These are phyloP conservation scores for Clarireedia monteithiana DNA, from an alignment of 2,329 filamentous ascomycete species.

Conservation along the genomic window DNA sequence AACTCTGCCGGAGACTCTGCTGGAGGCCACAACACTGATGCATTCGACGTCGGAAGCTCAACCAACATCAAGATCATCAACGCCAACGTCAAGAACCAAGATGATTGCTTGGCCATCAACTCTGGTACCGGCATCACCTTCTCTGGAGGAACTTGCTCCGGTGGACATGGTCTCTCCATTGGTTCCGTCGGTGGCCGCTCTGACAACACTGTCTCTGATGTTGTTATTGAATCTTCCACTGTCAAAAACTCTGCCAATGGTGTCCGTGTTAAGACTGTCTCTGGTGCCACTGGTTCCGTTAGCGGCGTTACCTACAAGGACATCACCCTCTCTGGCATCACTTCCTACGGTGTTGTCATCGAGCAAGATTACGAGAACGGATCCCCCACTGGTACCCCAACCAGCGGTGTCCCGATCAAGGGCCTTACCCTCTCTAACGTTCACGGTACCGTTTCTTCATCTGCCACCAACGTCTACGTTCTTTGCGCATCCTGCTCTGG, in stretches of 20 bases:
- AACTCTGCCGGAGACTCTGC: constrained; percentile 42
- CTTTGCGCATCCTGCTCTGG: constrained; percentile 44
- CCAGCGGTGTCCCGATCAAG: constrained; percentile 43
- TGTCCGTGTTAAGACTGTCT: constrained; percentile 32
- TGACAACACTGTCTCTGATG: constrained; percentile 45
- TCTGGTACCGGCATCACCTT: constrained; percentile 36
- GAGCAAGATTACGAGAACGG: constrained; percentile 44
- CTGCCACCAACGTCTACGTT: constrained; percentile 41
- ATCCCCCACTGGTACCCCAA: constrained; percentile 21
- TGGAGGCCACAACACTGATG: constrained; percentile 45
- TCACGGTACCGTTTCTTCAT: constrained; percentile 33
- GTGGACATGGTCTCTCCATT: constrained; percentile 44
- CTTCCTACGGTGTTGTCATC: constrained; percentile 40
- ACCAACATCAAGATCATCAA: constrained; percentile 41
- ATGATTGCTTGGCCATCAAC: constrained; percentile 53
- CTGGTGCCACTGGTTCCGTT: constrained; percentile 33
- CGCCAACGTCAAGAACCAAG: constrained; percentile 48
- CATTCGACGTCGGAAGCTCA: constrained; percentile 41
- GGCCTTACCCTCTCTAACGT: constrained; percentile 38
- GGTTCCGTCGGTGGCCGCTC: constrained; percentile 49
- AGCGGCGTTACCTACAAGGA: constrained; percentile 44
- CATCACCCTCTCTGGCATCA: constrained; percentile 43
- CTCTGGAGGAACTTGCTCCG: constrained; percentile 23
- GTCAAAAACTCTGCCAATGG: constrained; percentile 47
- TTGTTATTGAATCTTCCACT: constrained; percentile 41